Evolutionary conservation across 2,329 filamentous ascomycete species (phyloP).

Genomic region (Pseudopithomyces chartarum): DNA sequence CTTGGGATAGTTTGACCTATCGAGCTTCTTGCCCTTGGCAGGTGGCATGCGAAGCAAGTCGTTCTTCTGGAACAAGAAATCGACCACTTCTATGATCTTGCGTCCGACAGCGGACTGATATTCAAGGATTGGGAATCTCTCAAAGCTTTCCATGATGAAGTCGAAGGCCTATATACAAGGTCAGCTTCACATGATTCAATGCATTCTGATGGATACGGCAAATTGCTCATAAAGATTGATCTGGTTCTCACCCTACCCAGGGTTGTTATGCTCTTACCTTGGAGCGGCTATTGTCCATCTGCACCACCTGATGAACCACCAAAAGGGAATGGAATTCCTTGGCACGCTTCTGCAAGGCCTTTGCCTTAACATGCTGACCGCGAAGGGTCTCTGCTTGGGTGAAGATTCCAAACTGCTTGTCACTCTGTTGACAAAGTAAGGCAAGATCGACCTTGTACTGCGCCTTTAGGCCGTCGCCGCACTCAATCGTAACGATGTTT

Average conservation of each 20-base stretch:
- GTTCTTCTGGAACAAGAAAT: constrained; percentile 14
- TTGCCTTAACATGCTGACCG: constrained; percentile 1
- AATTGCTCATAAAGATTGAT: no score
- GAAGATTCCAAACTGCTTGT: not conserved
- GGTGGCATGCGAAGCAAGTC: not conserved
- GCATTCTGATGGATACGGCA: not conserved
- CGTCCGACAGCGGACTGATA: not conserved
- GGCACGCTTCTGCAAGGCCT: not conserved
- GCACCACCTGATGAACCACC: not conserved
- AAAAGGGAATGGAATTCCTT: not conserved
- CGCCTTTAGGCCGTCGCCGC: constrained; percentile 11
- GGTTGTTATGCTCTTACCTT: constrained; percentile 1
- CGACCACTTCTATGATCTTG: not conserved
- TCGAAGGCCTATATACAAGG: not conserved
- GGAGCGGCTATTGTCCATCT: not conserved
- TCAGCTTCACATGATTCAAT: not conserved
- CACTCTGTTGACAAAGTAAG: constrained; percentile 20
- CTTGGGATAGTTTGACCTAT: not conserved
- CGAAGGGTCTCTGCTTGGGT: constrained; percentile 6
- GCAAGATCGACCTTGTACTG: constrained; percentile 16
- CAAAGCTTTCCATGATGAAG: not conserved
- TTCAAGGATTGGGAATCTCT: not conserved
- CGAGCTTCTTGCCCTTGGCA: not conserved
- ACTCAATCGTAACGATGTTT: constrained; percentile 19
- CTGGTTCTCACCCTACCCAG: no score